Evolutionary conservation across 306 rosid genomes (phyloP).

Genomic region (Abrus pulchellus): DNA sequence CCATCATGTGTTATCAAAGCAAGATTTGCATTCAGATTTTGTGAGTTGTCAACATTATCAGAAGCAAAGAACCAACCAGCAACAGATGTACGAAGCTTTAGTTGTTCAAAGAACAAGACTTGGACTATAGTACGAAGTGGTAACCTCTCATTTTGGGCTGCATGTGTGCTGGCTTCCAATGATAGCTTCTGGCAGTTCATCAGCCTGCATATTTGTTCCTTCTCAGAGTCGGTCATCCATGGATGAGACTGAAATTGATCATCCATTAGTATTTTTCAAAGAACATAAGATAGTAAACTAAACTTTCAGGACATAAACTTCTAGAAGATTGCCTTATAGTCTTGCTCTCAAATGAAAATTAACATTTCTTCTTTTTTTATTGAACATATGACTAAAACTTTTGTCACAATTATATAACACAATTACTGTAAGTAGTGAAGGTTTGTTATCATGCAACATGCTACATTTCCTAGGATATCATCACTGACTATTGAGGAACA

Average conservation of each 20-base stretch:
- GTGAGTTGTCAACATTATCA: slow-evolving; percentile 71
- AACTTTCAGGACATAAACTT: background rate
- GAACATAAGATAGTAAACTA: background rate
- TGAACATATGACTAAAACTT: background rate
- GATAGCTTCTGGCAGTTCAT: slow-evolving; percentile 96
- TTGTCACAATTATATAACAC: background rate
- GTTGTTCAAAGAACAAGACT: slow-evolving; percentile 93
- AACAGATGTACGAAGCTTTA: slow-evolving; percentile 82
- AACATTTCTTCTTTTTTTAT: background rate
- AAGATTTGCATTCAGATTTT: slow-evolving; percentile 61
- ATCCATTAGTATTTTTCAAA: slow-evolving; percentile 12
- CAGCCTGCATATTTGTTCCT: slow-evolving; percentile 85
- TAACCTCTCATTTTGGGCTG: slow-evolving; percentile 92
- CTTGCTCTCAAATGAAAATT: background rate
- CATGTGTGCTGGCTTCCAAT: slow-evolving; percentile 92
- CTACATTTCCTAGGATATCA: slow-evolving; percentile 14
- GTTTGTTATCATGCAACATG: slow-evolving; percentile 1
- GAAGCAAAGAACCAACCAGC: slow-evolving; percentile 85
- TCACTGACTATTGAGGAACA: slow-evolving; percentile 9
- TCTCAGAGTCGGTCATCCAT: slow-evolving; percentile 85
- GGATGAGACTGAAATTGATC: slow-evolving; percentile 70
- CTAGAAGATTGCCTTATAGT: background rate
- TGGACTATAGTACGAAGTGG: slow-evolving; percentile 88
- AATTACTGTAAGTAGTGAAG: background rate
- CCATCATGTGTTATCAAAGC: slow-evolving; percentile 52